Evolutionary conservation across 2,329 filamentous ascomycete genomes (phyloP), one percentile per base, ranked within the genome.

Genomic region (Elsinoe necatrix): DNA sequence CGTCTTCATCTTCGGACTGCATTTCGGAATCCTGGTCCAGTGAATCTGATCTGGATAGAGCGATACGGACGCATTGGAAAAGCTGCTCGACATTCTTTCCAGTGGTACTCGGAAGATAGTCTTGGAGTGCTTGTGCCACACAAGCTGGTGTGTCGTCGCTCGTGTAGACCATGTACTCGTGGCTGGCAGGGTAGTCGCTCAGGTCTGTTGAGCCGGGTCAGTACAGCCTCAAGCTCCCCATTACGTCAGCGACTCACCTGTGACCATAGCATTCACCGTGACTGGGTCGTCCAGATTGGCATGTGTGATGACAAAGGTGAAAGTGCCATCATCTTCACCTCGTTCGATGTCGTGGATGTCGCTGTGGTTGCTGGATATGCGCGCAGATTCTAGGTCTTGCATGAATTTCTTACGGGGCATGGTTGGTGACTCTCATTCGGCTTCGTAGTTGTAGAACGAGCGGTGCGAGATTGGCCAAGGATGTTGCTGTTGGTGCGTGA

Each of bases 291-390:
- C 16, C 12, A 61, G 54, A 4, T 50, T 39, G n/a, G 29, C 14
- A 27, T 71, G 70, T 41, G 65, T 59, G 62, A 78, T 87, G 3
- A 70, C 74, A 67, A 92, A 86, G 12, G 77, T 77, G 57, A 95
- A 75, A 57, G 87, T 82, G 52, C 86, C 87, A 68, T 92, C 86
- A 29, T 86, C 84, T 4, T 84, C 81, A 14, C 86, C 86, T 34
- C 74, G 72, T 31, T 72, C 71, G 21, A 95, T 71, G 31, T 75
- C 66, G 48, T 71, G 71, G 48, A 93, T 73, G 50, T 77, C 71
- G 0, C 63, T 63, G 18, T 70, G 65, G 39, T 66, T 64, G 27
- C 20, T 43, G 27, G 56, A 29, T 21, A 29, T 25, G 18, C 20
- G 71, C 6, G 70, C 75, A 42, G 71, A 69, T 25, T 67, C 72